Conservation (phyloP, 2,329 filamentous ascomycete genomes). For the Mycogone perniciosa region DNA sequence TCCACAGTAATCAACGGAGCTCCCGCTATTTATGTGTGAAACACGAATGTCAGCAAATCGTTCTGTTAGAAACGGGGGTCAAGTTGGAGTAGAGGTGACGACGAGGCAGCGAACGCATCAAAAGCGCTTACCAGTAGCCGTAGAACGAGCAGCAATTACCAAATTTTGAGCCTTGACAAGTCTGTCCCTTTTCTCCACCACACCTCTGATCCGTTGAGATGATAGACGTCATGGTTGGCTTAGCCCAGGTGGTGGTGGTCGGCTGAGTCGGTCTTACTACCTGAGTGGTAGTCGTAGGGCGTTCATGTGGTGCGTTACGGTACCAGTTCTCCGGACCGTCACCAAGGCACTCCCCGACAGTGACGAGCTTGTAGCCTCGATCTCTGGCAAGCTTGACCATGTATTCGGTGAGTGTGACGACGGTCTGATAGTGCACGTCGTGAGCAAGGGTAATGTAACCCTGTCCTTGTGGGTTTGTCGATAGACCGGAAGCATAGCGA, state of each 20-base stretch:
- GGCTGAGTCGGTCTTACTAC: background rate
- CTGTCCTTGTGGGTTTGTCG: constrained; percentile 21
- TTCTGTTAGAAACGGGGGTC: background rate
- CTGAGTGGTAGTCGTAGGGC: constrained; percentile 9
- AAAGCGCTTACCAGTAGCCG: constrained; percentile 34
- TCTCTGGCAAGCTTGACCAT: constrained; percentile 36
- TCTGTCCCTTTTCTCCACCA: constrained; percentile 29
- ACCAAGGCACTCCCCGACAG: constrained; percentile 51
- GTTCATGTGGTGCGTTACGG: constrained; percentile 24
- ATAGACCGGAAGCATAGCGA: constrained; percentile 30
- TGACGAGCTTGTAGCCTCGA: constrained; percentile 42
- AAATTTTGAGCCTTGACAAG: constrained; percentile 30
- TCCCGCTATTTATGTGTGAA: constrained; percentile 21
- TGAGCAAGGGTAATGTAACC: constrained; percentile 48
- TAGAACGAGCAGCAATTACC: constrained; percentile 36
- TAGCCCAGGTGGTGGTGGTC: constrained; percentile 13
- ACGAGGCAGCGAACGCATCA: background rate
- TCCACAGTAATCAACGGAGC: constrained; percentile 27
- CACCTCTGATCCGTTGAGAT: constrained; percentile 32
- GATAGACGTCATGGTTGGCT: constrained; percentile 16
- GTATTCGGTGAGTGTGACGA: constrained; percentile 33
- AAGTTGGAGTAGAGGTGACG: background rate
- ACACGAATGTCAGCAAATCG: background rate
- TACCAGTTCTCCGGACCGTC: constrained; percentile 50
- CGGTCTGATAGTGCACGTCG: constrained; percentile 45